Evolutionary conservation across 2,329 filamentous ascomycete species (phyloP), one percentile per base, ranked within the genome.

Genomic region (Aspergillus pseudotamarii): DNA sequence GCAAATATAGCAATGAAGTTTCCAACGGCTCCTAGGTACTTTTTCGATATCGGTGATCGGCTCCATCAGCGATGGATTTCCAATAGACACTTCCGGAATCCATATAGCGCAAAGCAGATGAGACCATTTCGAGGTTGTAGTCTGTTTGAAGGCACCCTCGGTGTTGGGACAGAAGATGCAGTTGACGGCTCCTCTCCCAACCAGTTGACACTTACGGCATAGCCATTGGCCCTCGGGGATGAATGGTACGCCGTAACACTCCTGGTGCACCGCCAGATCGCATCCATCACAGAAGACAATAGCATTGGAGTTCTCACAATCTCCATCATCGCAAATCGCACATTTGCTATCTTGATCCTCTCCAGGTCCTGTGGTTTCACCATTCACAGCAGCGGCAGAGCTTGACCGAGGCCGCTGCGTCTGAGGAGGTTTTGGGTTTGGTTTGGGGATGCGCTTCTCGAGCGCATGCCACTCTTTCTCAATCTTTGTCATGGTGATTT

Each of bases 241-340:
- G 78, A 97, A 99, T 1, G 95, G 95, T 54, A 99, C 95, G 61
- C 95, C 95, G 75, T 99, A 99, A 79, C 95, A 99, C 81, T 99
- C 95, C 78, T 99, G 95, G 78, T 99, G 95, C 11, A 99, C 95
- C 4, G 95, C 95, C 58, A 99, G 83, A 78, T 99, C 96, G 79
- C 95, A 99, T 3, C 95, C 95, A 75, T 99, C 95, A 76, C 95
- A 99, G 75, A 99, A 99, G 26, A 99, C 95, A 73, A 99, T 99
- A 1, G 95, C 95, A 74, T 99, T 99, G 26, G 95, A 96, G 77
- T 99, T 99, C 80, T 99, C 95, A 74, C 95, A 99, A 75, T 99
- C 95, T n/a, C 95, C 95, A 73, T 99, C 95, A 75, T 99, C 95
- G 76, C 95, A 99, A 62, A 99, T 96, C 26, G 93, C 94, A 75